Percentiles rank a stretch among this genome's conserved stretches.
These are phyloP conservation scores for Pseudonectria buxi DNA, from an alignment of 2,329 filamentous ascomycete species.

Conservation along the genomic window DNA sequence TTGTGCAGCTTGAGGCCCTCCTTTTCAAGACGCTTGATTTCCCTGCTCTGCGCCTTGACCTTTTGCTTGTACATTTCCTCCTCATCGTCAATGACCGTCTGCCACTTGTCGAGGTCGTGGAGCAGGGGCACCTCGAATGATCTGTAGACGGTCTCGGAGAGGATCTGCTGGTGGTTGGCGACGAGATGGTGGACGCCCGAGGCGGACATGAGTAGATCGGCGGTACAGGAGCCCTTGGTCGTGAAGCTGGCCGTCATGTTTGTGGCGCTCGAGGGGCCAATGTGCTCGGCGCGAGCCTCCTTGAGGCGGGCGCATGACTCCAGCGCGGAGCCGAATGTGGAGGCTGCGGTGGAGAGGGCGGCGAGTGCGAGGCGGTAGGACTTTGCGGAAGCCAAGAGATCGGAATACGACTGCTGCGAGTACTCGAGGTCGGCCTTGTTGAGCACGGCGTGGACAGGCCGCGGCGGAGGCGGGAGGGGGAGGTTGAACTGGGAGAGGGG, in stretches of 20 bases:
- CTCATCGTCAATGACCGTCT: slow-evolving; percentile 56
- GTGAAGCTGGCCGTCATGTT: slow-evolving; percentile 43
- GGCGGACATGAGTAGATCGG: slow-evolving; percentile 55
- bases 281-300: slow-evolving; percentile 55
- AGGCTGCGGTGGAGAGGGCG: slow-evolving; percentile 53
- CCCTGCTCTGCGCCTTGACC: slow-evolving; percentile 47
- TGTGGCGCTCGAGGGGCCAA: slow-evolving; percentile 32
- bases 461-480: slow-evolving; percentile 54
- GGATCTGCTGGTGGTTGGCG: slow-evolving; percentile 64
- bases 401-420: slow-evolving; percentile 56
- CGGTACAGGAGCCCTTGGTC: slow-evolving; percentile 48
- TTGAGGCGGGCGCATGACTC: slow-evolving; percentile 63
- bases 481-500: slow-evolving; percentile 53
- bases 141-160: slow-evolving; percentile 62
- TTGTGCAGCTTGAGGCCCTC: slow-evolving; percentile 58
- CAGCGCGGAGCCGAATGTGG: slow-evolving; percentile 56
- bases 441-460: slow-evolving; percentile 51
- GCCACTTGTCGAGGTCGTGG: slow-evolving; percentile 63
- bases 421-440: slow-evolving; percentile 56
- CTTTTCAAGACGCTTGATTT: slow-evolving; percentile 59
- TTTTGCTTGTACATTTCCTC: slow-evolving; percentile 52
- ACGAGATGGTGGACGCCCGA: slow-evolving; percentile 61
- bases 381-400: slow-evolving; percentile 56
- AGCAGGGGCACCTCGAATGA: slow-evolving; percentile 62
- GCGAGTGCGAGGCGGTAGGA: slow-evolving; percentile 57